Conservation (phyloP, 1,284 basidiomycete species). For the Apiotrichum montevideense region DNA sequence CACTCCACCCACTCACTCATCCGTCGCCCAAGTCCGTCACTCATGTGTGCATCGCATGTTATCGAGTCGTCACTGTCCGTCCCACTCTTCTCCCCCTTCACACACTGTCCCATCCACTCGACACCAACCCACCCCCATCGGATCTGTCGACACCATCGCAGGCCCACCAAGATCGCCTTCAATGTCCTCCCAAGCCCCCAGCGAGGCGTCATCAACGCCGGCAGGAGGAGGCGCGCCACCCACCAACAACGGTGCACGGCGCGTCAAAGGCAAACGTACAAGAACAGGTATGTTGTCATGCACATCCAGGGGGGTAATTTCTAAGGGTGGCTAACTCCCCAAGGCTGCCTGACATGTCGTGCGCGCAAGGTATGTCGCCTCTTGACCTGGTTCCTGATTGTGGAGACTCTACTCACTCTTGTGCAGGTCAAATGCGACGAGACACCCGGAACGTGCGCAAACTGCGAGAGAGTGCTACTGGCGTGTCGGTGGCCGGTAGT, state of each 20-base stretch:
- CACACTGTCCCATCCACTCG: too few relatives aligned
- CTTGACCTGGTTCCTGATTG: neutral
- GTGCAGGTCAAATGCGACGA: conserved; percentile 24
- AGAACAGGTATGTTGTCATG: conserved; percentile 11
- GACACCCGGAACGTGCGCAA: conserved; percentile 17
- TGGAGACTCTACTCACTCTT: too few relatives aligned
- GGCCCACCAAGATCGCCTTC: too few relatives aligned
- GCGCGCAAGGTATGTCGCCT: conserved; percentile 15
- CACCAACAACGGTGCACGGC: conserved; percentile 1
- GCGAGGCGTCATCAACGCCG: neutral
- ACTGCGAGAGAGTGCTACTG: conserved; percentile 20
- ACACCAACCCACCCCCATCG: too few relatives aligned
- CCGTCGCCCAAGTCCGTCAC: too few relatives aligned
- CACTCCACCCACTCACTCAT: too few relatives aligned
- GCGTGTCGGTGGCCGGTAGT: conserved; percentile 20
- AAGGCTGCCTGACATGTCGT: conserved; percentile 20
- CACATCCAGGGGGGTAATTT: neutral
- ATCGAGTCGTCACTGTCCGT: too few relatives aligned
- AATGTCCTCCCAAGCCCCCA: conserved; percentile 1
- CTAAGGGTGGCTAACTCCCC: too few relatives aligned
- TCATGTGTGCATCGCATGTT: too few relatives aligned
- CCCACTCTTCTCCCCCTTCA: too few relatives aligned
- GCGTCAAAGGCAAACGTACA: conserved; percentile 17
- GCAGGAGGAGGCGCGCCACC: neutral
- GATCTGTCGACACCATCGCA: too few relatives aligned